Evolutionary conservation across 2,329 filamentous ascomycete species (phyloP).

Genomic region (Cladosporium sp.): DNA sequence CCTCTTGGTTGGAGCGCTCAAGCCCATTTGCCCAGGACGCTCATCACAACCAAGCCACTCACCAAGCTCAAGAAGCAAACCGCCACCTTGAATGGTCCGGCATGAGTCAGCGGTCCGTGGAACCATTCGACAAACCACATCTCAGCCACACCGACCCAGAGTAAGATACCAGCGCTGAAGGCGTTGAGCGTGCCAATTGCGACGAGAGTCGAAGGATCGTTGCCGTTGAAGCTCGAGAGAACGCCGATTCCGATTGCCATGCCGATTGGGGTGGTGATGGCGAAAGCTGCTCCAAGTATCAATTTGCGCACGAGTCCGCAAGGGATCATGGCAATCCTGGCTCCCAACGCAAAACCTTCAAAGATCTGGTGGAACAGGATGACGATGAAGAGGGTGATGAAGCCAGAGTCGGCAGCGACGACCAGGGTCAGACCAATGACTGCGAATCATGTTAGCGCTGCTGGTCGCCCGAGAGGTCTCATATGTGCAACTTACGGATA

Average conservation of each 20-base stretch:
- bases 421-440: constrained; percentile 59
- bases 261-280: constrained; percentile 66
- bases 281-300: constrained; percentile 57
- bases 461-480: not conserved
- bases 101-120: constrained; percentile 41
- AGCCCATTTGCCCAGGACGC: constrained; percentile 69
- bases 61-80: constrained; percentile 50
- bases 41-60: constrained; percentile 62
- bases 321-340: constrained; percentile 55
- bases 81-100: constrained; percentile 40
- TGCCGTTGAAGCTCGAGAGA: constrained; percentile 65
- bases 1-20: constrained; percentile 29
- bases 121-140: constrained; percentile 76
- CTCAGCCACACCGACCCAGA: constrained; percentile 75
- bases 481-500: constrained; percentile 44
- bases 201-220: constrained; percentile 60
- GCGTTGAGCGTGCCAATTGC: constrained; percentile 70
- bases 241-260: constrained; percentile 77
- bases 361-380: constrained; percentile 48
- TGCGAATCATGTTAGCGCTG: constrained; percentile 21
- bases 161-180: constrained; percentile 65
- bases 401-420: constrained; percentile 46
- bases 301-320: constrained; percentile 44
- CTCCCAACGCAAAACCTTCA: constrained; percentile 66
- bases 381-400: constrained; percentile 51